phyloP scores from a whole-genome alignment of 495 filamentous ascomycete species.

The Tuber borchii region DNA sequence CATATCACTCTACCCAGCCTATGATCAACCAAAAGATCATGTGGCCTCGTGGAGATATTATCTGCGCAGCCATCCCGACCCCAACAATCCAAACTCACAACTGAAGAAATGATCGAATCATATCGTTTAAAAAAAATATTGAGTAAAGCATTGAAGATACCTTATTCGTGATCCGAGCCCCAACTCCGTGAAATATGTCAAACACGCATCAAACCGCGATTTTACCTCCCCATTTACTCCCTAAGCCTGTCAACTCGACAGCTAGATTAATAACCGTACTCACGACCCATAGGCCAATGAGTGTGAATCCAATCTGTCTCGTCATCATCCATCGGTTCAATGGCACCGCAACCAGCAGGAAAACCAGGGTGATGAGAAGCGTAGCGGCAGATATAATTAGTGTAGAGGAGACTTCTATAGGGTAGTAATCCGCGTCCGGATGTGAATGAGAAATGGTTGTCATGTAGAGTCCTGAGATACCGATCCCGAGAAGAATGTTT shows the following conservation, averaged over 20 bases:
- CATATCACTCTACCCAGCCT: background rate
- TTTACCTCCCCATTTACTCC: slow-evolving; percentile 42
- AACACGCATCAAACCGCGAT: background rate
- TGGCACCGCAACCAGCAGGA: slow-evolving; percentile 73
- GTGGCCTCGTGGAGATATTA: background rate
- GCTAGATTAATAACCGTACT: slow-evolving; percentile 77
- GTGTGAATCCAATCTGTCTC: slow-evolving; percentile 68
- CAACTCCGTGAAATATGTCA: background rate
- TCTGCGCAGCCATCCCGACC: background rate
- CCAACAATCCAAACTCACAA: background rate
- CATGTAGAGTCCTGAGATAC: slow-evolving; percentile 80
- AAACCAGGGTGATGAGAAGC: slow-evolving; percentile 70
- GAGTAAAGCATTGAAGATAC: background rate
- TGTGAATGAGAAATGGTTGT: slow-evolving; percentile 56
- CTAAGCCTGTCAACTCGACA: slow-evolving; percentile 64
- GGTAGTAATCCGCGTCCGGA: slow-evolving; percentile 57
- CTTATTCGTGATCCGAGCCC: background rate
- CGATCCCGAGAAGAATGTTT: slow-evolving; percentile 93
- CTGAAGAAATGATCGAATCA: background rate
- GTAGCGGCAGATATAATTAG: slow-evolving; percentile 74
- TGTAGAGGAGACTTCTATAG: slow-evolving; percentile 75
- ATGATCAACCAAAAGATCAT: background rate
- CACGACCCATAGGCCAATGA: slow-evolving; percentile 78
- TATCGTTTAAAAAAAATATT: background rate
- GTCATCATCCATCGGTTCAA: slow-evolving; percentile 87